Base-by-base conservation (phyloP, 1,284 basidiomycete genomes). In the Neonothopanus nambi region DNA sequence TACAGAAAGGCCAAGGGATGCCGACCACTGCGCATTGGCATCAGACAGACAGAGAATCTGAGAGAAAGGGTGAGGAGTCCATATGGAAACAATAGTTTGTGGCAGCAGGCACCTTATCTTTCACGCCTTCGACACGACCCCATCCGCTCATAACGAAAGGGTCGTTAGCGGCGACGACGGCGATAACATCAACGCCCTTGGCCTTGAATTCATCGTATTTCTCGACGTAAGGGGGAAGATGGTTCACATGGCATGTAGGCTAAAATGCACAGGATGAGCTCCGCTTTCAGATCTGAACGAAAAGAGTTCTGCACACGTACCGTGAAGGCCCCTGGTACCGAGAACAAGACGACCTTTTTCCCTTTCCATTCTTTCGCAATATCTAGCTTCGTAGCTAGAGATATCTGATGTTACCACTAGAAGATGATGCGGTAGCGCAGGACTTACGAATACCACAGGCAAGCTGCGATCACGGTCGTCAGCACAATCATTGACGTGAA, bases 291-390 rank as follows among this genome's bases (percentile, higher is more conserved):
- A 48, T 44, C 38, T 40, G 30, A 41, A 33, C 45, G 50, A 43
- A 30, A 55, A 20, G 12, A 40, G 17, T 38, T 5, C 37, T 37
- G 20, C 28, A 49, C 49, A 70, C 83, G 62, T 59, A 89, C 87
- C 15, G 87, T 90, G 73, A 91, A 90, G 23, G 89, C 88, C 52
- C 89, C 89, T 23, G 89, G 89, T 38, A 91, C 85, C 56, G 88
- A 75, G 67, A 92, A 80, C 56, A 92, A 69, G 43, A 93, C 85
- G 51, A 92, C 85, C 71, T 89, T 92, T 79, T 93, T 93, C 65
- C 85, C 86, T 70, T 87, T 89, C 87, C 87, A 91, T 43, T 81
- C 76, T 35, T 57, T 53, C 59, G 84, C 77, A 18, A 83, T 87
- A 55, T 72, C 73, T 57, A 84, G 71, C 56, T 72, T 72, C 38